Conservation (phyloP, 1,284 basidiomycete genomes). For the Peniophora sp. region DNA sequence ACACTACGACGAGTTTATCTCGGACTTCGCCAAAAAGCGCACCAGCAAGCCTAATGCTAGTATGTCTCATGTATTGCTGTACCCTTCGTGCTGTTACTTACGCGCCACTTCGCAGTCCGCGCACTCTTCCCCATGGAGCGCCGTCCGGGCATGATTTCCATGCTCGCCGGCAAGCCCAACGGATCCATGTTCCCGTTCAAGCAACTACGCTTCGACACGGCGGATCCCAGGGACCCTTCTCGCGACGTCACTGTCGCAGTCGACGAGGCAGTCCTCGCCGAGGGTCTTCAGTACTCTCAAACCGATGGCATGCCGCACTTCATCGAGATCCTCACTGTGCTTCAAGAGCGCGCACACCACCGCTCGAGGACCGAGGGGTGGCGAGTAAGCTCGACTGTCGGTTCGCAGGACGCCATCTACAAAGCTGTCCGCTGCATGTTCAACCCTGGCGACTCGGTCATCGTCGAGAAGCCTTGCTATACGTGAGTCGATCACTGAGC, state of each 20-base stretch:
- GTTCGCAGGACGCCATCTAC: slow-evolving; percentile 74
- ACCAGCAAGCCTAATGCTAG: slow-evolving; percentile 48
- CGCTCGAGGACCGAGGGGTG: slow-evolving; percentile 53
- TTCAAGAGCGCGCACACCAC: slow-evolving; percentile 63
- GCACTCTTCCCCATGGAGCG: slow-evolving; percentile 70
- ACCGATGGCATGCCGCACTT: slow-evolving; percentile 66
- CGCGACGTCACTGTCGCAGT: slow-evolving; percentile 42
- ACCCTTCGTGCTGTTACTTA: not conserved
- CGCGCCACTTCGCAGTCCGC: slow-evolving; percentile 19
- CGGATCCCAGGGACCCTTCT: slow-evolving; percentile 35
- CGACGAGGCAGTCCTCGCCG: slow-evolving; percentile 47
- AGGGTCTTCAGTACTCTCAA: slow-evolving; percentile 72
- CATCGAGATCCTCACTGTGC: slow-evolving; percentile 54
- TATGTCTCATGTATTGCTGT: slow-evolving; percentile 22
- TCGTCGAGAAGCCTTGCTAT: slow-evolving; percentile 78
- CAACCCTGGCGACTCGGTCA: slow-evolving; percentile 66
- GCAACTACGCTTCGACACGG: slow-evolving; percentile 53
- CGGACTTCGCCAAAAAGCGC: slow-evolving; percentile 44
- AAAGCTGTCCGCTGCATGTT: slow-evolving; percentile 53
- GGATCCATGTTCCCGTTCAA: slow-evolving; percentile 86
- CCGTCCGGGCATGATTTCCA: slow-evolving; percentile 75
- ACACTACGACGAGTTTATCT: slow-evolving; percentile 51
- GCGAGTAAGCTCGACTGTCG: slow-evolving; percentile 72
- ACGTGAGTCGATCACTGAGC: slow-evolving; percentile 33
- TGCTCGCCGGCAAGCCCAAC: slow-evolving; percentile 87